Evolutionary conservation across 768 basidiomycete genomes (phyloP), one percentile per base, ranked within the genome.

Genomic region (Tricholomella constricta): DNA sequence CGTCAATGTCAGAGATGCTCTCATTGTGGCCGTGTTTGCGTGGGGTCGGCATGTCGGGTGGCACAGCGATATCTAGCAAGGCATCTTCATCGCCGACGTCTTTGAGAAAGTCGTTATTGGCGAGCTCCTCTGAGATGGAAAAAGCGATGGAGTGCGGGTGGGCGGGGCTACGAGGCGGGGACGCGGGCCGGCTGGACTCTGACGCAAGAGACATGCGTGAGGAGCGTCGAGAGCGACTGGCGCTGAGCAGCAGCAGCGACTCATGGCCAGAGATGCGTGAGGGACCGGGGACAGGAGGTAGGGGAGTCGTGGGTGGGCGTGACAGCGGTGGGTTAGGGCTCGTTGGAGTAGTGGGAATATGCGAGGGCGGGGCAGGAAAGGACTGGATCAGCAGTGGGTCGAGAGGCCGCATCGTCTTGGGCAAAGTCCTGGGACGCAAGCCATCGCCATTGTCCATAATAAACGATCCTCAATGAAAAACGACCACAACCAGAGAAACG

Each of bases 211-310:
- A 60, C 32, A 55, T 34, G 22, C 52, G 43, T 26, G 58, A 56
- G 14, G 74, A 71, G 22, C 70, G 69, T 23, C 73, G 68, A 10
- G 57, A 59, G 48, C 58, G 51, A 6, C 52, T 51, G 64, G 59
- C 32, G 70, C 63, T 23, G 34, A 68, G 74, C 35, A 78, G 72
- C 17, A 73, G 70, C 32, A 76, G 69, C 26, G 74, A 78, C 54
- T 79, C 82, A 32, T 76, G 66, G 52, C 76, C 72, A 2, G 83
- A 75, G 22, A 84, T 73, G 17, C 81, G 74, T 2, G 83, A 83
- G 0, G 82, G 82, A 2, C 82, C 85, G 0, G 88, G 88, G 1
- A 88, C 59, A 3, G 88, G 85, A 0, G 88, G 87, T 3, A 88
- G 77, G 0, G 87, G 86, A 0, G 72, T 60, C 0, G 74, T 68